Percentiles rank a stretch among this genome's conserved stretches.
Evolutionary conservation across 164 flowering plant genomes (phyloP).

Genomic region (Stephania japonica): DNA sequence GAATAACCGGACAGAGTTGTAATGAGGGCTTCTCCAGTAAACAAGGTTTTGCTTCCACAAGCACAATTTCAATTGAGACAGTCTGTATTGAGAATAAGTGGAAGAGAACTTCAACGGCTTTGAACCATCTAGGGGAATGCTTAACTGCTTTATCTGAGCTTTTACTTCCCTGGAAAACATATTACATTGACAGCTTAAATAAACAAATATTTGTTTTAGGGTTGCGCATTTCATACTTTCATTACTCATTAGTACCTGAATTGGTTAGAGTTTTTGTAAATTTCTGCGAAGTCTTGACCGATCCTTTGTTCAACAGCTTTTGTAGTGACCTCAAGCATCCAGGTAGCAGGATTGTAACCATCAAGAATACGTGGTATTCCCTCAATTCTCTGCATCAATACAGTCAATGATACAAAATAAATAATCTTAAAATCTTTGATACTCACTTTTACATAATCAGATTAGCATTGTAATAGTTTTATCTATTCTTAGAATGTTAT

Average conservation of each 20-base stretch:
- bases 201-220: background rate
- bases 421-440: background rate
- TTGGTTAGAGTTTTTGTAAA: slow-evolving; percentile 56
- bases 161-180: slow-evolving; percentile 57
- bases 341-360: slow-evolving; percentile 92
- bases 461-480: background rate
- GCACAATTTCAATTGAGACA: slow-evolving; percentile 52
- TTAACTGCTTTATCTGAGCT: slow-evolving; percentile 40
- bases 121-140: slow-evolving; percentile 61
- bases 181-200: background rate
- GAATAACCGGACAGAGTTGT: slow-evolving; percentile 63
- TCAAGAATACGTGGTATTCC: slow-evolving; percentile 54
- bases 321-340: slow-evolving; percentile 92
- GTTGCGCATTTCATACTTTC: background rate
- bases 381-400: slow-evolving; percentile 33
- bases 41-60: slow-evolving; percentile 84
- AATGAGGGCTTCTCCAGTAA: slow-evolving; percentile 88
- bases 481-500: background rate
- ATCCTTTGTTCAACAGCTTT: slow-evolving; percentile 57
- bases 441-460: background rate
- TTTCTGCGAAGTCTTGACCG: slow-evolving; percentile 55
- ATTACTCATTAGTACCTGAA: slow-evolving; percentile 38
- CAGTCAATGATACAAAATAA: background rate
- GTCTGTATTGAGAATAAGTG: slow-evolving; percentile 36
- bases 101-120: slow-evolving; percentile 55